phyloP scores from a whole-genome alignment of 2,329 filamentous ascomycete genomes.

The Verticillium nonalfalfae region DNA sequence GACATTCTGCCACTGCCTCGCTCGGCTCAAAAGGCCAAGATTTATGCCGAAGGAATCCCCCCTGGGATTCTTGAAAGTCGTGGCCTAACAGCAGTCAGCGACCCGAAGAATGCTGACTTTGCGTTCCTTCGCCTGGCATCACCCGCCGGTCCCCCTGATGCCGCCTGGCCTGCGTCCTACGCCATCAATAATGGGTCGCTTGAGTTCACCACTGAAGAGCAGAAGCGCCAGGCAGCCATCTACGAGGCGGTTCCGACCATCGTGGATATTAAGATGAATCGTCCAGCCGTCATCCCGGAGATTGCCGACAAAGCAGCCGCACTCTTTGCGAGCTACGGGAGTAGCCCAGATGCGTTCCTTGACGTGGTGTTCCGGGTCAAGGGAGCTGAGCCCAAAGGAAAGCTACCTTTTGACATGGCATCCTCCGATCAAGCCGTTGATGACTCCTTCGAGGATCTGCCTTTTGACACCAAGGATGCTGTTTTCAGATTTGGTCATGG shows the following conservation, averaged over 20 bases:
- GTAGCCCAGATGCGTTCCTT: slow-evolving; percentile 31
- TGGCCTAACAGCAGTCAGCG: neutral
- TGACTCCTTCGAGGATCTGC: slow-evolving; percentile 18
- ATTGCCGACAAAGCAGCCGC: slow-evolving; percentile 29
- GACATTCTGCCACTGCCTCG: neutral
- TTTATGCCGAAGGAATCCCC: neutral
- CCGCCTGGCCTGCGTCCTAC: slow-evolving; percentile 4
- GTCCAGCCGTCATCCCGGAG: slow-evolving; percentile 33
- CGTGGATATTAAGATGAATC: slow-evolving; percentile 35
- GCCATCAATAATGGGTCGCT: slow-evolving; percentile 29
- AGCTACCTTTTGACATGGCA: slow-evolving; percentile 39
- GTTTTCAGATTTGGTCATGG: slow-evolving; percentile 23
- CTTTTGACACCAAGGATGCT: slow-evolving; percentile 19
- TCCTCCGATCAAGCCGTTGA: slow-evolving; percentile 34
- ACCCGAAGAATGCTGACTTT: neutral
- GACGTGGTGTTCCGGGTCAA: slow-evolving; percentile 32
- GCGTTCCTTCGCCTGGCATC: slow-evolving; percentile 18
- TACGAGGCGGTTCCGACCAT: slow-evolving; percentile 30
- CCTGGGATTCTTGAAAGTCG: neutral
- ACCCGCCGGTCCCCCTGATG: slow-evolving; percentile 23
- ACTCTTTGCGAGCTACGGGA: slow-evolving; percentile 32
- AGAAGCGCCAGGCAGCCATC: slow-evolving; percentile 21
- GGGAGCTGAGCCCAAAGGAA: slow-evolving; percentile 25
- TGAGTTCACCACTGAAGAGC: slow-evolving; percentile 26
- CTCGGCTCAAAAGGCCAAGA: neutral